Conservation (phyloP, 768 basidiomycete species). For the Hypholoma sublateritium region DNA sequence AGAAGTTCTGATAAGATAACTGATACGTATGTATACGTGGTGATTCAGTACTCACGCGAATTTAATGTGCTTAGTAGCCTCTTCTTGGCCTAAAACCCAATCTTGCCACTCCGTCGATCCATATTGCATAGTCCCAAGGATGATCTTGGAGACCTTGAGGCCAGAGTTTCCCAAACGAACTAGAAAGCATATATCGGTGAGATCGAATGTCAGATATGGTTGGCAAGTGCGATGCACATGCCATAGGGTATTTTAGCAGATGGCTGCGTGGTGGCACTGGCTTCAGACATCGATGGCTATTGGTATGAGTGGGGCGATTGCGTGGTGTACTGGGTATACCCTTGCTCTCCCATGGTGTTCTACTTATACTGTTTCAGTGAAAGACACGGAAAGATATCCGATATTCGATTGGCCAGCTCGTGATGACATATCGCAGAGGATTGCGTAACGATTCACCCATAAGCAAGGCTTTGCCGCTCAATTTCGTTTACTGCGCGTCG, state of each 20-base stretch:
- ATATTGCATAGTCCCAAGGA: conserved; percentile 64
- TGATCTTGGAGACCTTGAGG: conserved; percentile 62
- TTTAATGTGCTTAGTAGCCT: conserved; percentile 54
- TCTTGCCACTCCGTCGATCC: conserved; percentile 49
- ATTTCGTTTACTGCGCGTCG: too few relatives aligned
- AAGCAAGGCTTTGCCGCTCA: not conserved
- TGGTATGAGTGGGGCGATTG: not conserved
- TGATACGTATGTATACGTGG: not conserved
- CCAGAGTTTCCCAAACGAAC: conserved; percentile 54
- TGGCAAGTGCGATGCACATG: not conserved
- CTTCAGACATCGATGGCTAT: conserved; percentile 1
- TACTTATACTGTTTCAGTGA: not conserved
- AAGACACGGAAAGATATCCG: not conserved
- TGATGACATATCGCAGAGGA: not conserved
- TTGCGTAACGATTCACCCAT: not conserved
- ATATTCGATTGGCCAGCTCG: not conserved
- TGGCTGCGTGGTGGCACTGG: not conserved
- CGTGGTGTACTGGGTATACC: not conserved
- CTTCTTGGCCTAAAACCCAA: conserved; percentile 48
- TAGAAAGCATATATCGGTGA: conserved; percentile 15
- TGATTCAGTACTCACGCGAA: conserved; percentile 29
- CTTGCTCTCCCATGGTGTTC: not conserved
- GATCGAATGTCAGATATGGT: not conserved
- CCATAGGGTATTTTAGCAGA: conserved; percentile 14
- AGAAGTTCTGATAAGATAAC: not conserved